A percentile compares a stretch with the other conserved stretches of the same genome.
phyloP scores from a whole-genome alignment of 768 basidiomycete species.

The Trametes meyenii region DNA sequence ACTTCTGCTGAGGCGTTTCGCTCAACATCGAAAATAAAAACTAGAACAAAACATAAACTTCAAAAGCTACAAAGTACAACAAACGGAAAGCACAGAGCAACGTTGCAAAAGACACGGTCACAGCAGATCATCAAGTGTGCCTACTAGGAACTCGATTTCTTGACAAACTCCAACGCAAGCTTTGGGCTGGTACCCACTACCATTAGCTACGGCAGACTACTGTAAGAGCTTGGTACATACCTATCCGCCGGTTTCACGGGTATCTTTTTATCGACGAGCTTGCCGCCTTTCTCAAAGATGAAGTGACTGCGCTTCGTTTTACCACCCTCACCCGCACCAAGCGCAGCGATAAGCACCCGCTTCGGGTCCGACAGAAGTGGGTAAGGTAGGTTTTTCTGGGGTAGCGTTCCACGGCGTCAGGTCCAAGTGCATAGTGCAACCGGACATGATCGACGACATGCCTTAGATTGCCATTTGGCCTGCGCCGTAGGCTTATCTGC shows the following conservation, averaged over 20 bases:
- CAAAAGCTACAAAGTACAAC: too few relatives aligned
- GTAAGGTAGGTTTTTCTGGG: slow-evolving; percentile 82
- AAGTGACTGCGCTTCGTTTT: slow-evolving; percentile 93
- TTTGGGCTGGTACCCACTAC: slow-evolving; percentile 47
- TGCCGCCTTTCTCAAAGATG: slow-evolving; percentile 90
- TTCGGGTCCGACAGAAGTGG: slow-evolving; percentile 90
- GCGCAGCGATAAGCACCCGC: slow-evolving; percentile 70
- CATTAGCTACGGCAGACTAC: neutral
- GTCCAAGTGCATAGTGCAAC: neutral
- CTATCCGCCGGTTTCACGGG: slow-evolving; percentile 90
- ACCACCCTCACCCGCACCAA: slow-evolving; percentile 80
- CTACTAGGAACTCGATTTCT: neutral
- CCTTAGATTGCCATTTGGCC: slow-evolving; percentile 87
- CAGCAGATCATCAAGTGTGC: too few relatives aligned
- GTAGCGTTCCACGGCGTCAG: neutral
- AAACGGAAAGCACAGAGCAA: neutral
- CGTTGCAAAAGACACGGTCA: neutral
- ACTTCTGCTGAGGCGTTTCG: too few relatives aligned
- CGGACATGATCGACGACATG: slow-evolving; percentile 31
- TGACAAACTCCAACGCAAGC: slow-evolving; percentile 68
- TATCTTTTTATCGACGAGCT: slow-evolving; percentile 80
- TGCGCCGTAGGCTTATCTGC: slow-evolving; percentile 76
- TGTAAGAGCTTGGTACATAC: slow-evolving; percentile 39
- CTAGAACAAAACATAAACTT: too few relatives aligned
- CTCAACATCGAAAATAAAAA: too few relatives aligned